Evolutionary conservation across 768 basidiomycete species (phyloP).

Genomic region (Pisolithus albus): DNA sequence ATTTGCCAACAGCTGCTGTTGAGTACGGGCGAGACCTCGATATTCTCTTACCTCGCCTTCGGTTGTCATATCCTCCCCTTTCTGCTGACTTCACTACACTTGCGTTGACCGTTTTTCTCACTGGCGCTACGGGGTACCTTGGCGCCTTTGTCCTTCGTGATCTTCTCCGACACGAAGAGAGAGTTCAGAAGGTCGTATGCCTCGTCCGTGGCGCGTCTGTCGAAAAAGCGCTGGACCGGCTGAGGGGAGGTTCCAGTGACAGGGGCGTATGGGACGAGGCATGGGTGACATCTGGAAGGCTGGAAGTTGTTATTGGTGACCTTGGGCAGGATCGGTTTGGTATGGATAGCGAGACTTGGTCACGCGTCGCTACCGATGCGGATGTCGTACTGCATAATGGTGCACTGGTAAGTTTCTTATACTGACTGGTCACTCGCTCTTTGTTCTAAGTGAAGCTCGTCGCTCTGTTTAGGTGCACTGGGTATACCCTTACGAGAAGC

Average conservation of each 20-base stretch:
- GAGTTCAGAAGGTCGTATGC: constrained; percentile 83
- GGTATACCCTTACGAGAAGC: constrained; percentile 95
- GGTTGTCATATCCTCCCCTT: constrained; percentile 53
- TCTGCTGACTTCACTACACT: constrained; percentile 48
- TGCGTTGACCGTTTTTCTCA: constrained; percentile 79
- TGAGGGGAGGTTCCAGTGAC: constrained; percentile 66
- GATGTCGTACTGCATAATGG: constrained; percentile 93
- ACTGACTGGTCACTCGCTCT: neutral
- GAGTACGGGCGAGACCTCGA: constrained; percentile 81
- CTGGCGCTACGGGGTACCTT: constrained; percentile 95
- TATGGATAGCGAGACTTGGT: constrained; percentile 57
- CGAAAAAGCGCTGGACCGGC: constrained; percentile 57
- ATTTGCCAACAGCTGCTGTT: constrained; percentile 27
- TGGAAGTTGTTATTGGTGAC: constrained; percentile 84
- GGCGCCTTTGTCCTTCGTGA: constrained; percentile 88
- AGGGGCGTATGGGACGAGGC: constrained; percentile 84
- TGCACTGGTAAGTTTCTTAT: constrained; percentile 68
- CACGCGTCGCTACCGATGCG: constrained; percentile 55
- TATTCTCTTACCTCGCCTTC: constrained; percentile 50
- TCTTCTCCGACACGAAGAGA: constrained; percentile 53
- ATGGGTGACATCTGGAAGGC: constrained; percentile 61
- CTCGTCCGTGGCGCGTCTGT: constrained; percentile 71
- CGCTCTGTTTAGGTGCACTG: constrained; percentile 71
- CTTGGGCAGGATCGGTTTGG: constrained; percentile 73
- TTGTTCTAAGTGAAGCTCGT: neutral